Base-by-base conservation (phyloP, 1,139 yeast genomes). In the Meyerozyma smithsonii region DNA sequence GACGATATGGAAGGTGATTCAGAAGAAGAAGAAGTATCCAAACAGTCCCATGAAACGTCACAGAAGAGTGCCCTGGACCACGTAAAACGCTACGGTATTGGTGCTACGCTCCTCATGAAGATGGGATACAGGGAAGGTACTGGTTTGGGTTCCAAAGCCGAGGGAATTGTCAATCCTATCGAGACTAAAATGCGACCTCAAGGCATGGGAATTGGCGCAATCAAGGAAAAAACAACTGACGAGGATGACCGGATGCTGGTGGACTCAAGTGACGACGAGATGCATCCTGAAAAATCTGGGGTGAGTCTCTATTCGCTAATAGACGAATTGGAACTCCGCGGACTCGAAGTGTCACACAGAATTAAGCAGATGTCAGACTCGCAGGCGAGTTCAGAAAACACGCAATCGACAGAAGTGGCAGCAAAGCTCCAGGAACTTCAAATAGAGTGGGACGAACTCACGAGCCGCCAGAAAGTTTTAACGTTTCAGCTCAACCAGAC, bases 111-210 rank as follows among this genome's bases (percentile, higher is more conserved):
- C 39, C 60, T 92, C 68, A 71, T 79, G 53, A 75, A 80, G 49
- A 90, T 92, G 97, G 98, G 98, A 0, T 90, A 88, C 57, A 71
- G 72, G 12, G 76, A 76, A 34, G 98, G 98, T 0, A 69, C 75
- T 47, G 97, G 97, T 0, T 71, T 92, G 17, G 98, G 98, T 0
- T 62, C 66, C 4, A 62, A 70, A 17, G 79, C 81, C 1, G 72
- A 72, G 39, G 98, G 98, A 32, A 87, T 88, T 2, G 73, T 76
- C 0, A 76, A 74, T 15, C 97, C 97, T 0, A 81, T 92, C 8
- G 83, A 84, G 45, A 84, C 88, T 8, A 72, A 74, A 44, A 56
- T 77, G 33, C 64, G 94, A 33, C 87, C 88, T 0, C 69, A 69
- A 40, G 85, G 87, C 1, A 62, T 75, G 24, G 97, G 97, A 1